Base-by-base conservation (phyloP, 805 yeast genomes). In the Ogataea nonfermentans region DNA sequence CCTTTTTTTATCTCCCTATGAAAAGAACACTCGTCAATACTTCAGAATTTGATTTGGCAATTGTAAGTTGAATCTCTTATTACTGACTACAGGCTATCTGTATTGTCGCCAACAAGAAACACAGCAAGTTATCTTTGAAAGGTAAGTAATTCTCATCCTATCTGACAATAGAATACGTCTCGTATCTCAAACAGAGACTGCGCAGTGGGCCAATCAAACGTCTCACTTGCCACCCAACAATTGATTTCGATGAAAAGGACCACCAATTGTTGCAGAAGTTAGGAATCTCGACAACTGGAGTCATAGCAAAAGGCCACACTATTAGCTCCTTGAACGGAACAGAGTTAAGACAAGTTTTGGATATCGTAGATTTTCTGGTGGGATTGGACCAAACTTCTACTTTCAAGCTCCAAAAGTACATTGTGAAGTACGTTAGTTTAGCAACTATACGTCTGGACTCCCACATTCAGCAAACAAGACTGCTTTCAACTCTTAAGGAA, bases 221-320 rank as follows among this genome's bases (percentile, higher is more conserved):
- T 4, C 19, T 37, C 12, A 32, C 27, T 9, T 37, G 27, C 12
- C 9, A 24, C 8, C 44, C 48, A 6, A 23, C 28, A 5, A 19
- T 40, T 15, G 38, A 32, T 9, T 41, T 47, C 23, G 46, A 40
- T 11, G 39, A 33, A 9, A 25, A 23, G 24, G 34, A 16, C 22
- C 19, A 25, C 9, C 8, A 19, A 14, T 2, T 43, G 5, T 14
- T 40, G n/a, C 40, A 29, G 15, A 43, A 38, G 27, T 6, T 47
- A 26, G 51, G 51, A 6, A 26, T 43, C 20, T 40, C 43, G 7
- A 24, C 22, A 14, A 38, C 36, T n/a, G 51, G 51, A 10, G 28
- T 32, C 8, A 12, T 39, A 6, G 19, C 13, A 2, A 23, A 37
- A 29, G 24, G 24, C 12, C 29, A 28, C 19, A 40, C 46, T 3